Percentiles rank a stretch among this genome's conserved stretches.
Conservation (phyloP, 2,329 filamentous ascomycete species). For the Colletotrichum sp. region DNA sequence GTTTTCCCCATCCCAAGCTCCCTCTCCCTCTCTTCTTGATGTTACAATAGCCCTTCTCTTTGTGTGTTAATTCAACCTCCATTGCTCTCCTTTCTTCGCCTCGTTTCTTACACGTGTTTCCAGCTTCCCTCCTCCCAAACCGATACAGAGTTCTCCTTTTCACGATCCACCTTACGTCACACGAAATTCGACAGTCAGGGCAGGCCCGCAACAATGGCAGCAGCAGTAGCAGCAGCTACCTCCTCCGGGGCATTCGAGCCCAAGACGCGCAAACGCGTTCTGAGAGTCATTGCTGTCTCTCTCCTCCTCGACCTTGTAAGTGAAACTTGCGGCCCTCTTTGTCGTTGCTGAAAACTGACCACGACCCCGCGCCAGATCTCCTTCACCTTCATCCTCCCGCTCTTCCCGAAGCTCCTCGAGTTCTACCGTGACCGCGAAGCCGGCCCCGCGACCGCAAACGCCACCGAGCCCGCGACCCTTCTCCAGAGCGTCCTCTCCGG, state of each 20-base stretch:
- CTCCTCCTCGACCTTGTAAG: constrained; percentile 87
- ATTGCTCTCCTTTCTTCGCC: not conserved
- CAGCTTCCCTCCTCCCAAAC: not conserved
- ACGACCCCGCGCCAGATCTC: constrained; percentile 70
- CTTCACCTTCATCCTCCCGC: constrained; percentile 96
- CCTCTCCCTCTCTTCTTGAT: not conserved
- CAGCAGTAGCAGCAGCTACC: not conserved
- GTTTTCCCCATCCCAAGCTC: not conserved
- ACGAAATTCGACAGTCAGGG: not conserved
- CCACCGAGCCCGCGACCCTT: constrained; percentile 63
- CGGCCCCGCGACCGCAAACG: constrained; percentile 42
- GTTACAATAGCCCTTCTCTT: not conserved
- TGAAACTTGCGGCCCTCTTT: constrained; percentile 36
- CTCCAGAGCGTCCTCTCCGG: constrained; percentile 81
- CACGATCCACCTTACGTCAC: not conserved
- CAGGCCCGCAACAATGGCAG: constrained; percentile 19
- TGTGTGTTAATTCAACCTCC: not conserved
- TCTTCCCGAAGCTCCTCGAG: constrained; percentile 93
- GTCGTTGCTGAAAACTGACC: not conserved
- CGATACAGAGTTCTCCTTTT: constrained; percentile 1
- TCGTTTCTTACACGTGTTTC: not conserved
- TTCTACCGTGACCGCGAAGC: constrained; percentile 92
- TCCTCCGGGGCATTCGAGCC: constrained; percentile 54
- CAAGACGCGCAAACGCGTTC: constrained; percentile 75
- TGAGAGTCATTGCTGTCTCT: constrained; percentile 88